These are phyloP conservation scores for Inonotus hispidus DNA, from an alignment of 1,284 basidiomycete species.

Conservation along the genomic window DNA sequence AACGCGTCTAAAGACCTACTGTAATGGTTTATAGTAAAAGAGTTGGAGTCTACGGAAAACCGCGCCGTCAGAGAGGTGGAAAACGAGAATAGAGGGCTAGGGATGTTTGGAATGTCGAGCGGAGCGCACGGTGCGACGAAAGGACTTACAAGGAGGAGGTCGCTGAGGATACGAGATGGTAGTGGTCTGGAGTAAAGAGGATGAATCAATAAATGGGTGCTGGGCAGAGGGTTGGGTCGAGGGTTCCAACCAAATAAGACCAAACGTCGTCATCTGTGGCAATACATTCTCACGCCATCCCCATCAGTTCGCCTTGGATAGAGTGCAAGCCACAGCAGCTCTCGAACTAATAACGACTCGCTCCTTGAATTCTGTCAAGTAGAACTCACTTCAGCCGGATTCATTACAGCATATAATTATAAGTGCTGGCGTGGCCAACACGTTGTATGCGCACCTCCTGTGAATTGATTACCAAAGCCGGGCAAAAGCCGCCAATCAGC, in stretches of 20 bases:
- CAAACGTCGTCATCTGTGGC: slow-evolving; percentile 1
- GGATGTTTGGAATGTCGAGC: slow-evolving; percentile 20
- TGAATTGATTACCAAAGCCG: background rate
- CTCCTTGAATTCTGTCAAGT: background rate
- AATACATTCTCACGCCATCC: slow-evolving; percentile 15
- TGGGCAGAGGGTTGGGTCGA: slow-evolving; percentile 42
- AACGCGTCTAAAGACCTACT: slow-evolving; percentile 28
- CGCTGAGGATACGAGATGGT: slow-evolving; percentile 35
- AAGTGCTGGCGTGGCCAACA: background rate
- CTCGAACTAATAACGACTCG: background rate
- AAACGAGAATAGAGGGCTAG: slow-evolving; percentile 30
- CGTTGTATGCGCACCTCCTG: background rate
- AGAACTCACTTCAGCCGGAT: background rate
- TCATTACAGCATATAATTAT: background rate
- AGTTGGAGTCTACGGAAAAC: slow-evolving; percentile 19
- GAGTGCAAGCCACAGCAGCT: background rate
- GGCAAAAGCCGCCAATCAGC: background rate
- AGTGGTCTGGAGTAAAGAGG: slow-evolving; percentile 41
- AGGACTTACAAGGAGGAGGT: slow-evolving; percentile 26
- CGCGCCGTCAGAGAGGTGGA: slow-evolving; percentile 26
- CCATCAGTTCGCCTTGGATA: background rate
- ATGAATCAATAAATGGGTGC: slow-evolving; percentile 40
- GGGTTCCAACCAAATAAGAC: slow-evolving; percentile 19
- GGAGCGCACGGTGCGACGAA: slow-evolving; percentile 25
- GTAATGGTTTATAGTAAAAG: slow-evolving; percentile 1